Conservation (phyloP, 2,329 filamentous ascomycete genomes). For the Xenoacremonium recifei region DNA sequence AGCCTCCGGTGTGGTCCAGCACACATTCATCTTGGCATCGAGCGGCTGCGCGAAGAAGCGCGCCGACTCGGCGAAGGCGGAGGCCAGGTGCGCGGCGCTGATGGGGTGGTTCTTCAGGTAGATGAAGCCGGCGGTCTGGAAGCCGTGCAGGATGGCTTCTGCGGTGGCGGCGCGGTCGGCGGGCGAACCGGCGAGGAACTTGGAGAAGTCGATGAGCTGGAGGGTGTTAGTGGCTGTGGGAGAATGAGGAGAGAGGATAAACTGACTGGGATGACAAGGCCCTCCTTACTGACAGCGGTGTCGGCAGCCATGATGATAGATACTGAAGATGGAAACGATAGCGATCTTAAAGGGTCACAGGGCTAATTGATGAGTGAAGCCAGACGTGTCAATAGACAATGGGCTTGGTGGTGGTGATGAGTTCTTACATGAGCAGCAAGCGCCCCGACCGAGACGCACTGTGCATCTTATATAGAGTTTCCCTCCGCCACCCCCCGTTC, state of each 20-base stretch:
- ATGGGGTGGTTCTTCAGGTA: slow-evolving; percentile 83
- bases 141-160: slow-evolving; percentile 71
- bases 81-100: slow-evolving; percentile 52
- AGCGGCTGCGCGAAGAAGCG: slow-evolving; percentile 67
- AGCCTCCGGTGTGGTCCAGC: slow-evolving; percentile 70
- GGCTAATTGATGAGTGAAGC: too few species aligned
- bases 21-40: slow-evolving; percentile 62
- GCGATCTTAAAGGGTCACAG: too few species aligned
- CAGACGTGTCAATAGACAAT: too few species aligned
- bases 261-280: slow-evolving; percentile 54
- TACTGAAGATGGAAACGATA: too few species aligned
- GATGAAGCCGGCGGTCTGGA: slow-evolving; percentile 85
- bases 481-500: too few species aligned
- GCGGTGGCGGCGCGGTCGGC: slow-evolving; percentile 64
- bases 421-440: too few species aligned
- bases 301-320: slow-evolving; percentile 29
- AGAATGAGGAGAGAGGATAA: neutral
- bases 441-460: too few species aligned
- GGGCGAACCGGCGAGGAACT: slow-evolving; percentile 64
- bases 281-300: slow-evolving; percentile 50
- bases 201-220: slow-evolving; percentile 60
- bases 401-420: too few species aligned
- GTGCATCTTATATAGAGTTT: too few species aligned
- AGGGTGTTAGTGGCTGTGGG: neutral
- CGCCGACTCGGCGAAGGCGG: slow-evolving; percentile 66